phyloP scores from a whole-genome alignment of 345 rosid species.

The Rhodomyrtus tomentosa region DNA sequence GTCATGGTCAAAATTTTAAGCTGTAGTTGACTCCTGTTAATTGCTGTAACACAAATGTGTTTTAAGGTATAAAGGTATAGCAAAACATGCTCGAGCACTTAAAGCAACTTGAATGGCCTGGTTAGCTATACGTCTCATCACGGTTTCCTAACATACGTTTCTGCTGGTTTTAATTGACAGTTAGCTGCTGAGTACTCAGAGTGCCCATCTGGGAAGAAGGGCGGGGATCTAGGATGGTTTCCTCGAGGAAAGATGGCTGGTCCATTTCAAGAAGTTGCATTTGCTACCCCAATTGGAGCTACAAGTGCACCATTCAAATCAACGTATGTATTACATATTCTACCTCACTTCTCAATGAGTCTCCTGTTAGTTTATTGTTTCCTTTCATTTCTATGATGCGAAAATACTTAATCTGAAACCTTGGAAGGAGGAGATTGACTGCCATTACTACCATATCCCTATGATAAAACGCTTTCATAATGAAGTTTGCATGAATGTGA shows the following conservation, averaged over 20 bases:
- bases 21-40: not conserved
- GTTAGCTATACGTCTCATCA: not conserved
- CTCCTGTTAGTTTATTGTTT: not conserved
- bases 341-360: not conserved
- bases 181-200: slow-evolving; percentile 91
- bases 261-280: slow-evolving; percentile 92
- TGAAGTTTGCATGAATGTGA: not conserved
- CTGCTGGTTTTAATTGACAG: slow-evolving; percentile 15
- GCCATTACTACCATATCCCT: not conserved
- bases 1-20: not conserved
- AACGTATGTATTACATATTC: slow-evolving; percentile 34
- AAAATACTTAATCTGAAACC: not conserved
- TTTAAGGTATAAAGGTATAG: not conserved
- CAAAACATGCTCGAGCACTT: not conserved
- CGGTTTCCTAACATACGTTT: not conserved
- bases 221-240: slow-evolving; percentile 99
- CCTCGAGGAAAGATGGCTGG: slow-evolving; percentile 98
- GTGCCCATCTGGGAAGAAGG: slow-evolving; percentile 95
- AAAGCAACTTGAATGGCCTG: not conserved
- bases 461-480: not conserved
- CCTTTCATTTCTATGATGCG: not conserved
- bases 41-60: not conserved
- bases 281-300: slow-evolving; percentile 68
- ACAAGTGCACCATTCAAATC: slow-evolving; percentile 97
- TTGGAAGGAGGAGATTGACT: not conserved